phyloP scores from a whole-genome alignment of 179 eudicot species.

The Silene noctiflora region DNA sequence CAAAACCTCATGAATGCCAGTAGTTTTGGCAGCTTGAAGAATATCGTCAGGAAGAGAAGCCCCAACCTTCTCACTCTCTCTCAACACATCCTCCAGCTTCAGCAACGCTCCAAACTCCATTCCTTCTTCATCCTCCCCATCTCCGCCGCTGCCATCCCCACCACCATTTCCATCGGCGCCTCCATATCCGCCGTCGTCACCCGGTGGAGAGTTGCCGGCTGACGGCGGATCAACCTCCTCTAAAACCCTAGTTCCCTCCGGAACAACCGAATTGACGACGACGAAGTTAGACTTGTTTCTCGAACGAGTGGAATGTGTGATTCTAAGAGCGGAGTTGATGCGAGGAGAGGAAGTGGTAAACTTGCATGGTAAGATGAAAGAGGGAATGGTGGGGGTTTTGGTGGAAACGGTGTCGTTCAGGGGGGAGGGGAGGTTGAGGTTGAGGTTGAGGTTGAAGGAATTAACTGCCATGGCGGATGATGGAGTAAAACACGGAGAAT shows the following conservation, averaged over 20 bases:
- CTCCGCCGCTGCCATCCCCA: slow-evolving; percentile 41
- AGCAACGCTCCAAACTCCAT: slow-evolving; percentile 65
- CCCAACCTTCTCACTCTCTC: slow-evolving; percentile 50
- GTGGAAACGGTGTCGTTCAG: not conserved
- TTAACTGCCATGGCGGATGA: slow-evolving; percentile 11
- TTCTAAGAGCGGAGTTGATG: not conserved
- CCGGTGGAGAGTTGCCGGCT: slow-evolving; percentile 23
- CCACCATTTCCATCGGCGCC: slow-evolving; percentile 44
- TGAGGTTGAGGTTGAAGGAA: slow-evolving; percentile 1
- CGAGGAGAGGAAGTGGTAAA: slow-evolving; percentile 1
- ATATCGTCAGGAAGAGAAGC: slow-evolving; percentile 64
- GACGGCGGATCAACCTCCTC: slow-evolving; percentile 11
- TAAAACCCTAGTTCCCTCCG: slow-evolving; percentile 20
- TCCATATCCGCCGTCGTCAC: slow-evolving; percentile 27
- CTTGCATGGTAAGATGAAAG: not conserved
- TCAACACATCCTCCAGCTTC: slow-evolving; percentile 68
- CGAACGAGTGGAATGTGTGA: not conserved
- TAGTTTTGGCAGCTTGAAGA: slow-evolving; percentile 60
- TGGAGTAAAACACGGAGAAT: not conserved
- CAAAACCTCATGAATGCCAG: slow-evolving; percentile 55
- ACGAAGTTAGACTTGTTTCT: slow-evolving; percentile 2
- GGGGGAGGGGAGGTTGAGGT: not conserved
- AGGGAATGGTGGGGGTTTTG: not conserved
- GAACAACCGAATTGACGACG: slow-evolving; percentile 8
- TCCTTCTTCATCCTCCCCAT: slow-evolving; percentile 38